Percentiles rank a stretch among this genome's conserved stretches.
Evolutionary conservation across 352 stramenopile genomes (phyloP).

Genomic region (Phytophthora pseudosyringae): DNA sequence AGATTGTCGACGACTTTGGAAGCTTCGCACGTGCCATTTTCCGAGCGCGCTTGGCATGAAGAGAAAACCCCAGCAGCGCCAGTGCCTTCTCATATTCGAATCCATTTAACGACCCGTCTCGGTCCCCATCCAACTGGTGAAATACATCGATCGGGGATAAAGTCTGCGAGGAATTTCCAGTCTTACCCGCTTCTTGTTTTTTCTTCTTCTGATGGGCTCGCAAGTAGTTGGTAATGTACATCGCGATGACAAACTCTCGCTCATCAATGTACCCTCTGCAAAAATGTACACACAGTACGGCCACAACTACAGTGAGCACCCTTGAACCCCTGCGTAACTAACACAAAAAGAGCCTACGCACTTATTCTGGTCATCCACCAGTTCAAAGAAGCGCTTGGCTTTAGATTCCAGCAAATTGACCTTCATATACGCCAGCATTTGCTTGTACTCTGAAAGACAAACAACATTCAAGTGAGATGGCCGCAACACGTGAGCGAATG

Average conservation of each 20-base stretch:
- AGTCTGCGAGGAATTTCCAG: slow-evolving; percentile 6
- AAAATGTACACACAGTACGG: slow-evolving; percentile 2
- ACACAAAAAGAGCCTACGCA: slow-evolving; percentile 24
- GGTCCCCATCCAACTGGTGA: slow-evolving; percentile 63
- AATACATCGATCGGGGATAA: slow-evolving; percentile 68
- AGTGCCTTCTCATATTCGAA: slow-evolving; percentile 78
- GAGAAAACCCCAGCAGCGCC: slow-evolving; percentile 47
- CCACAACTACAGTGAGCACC: not conserved
- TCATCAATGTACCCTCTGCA: slow-evolving; percentile 71
- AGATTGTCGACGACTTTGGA: slow-evolving; percentile 43
- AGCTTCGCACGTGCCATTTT: slow-evolving; percentile 39
- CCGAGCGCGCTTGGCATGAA: slow-evolving; percentile 18
- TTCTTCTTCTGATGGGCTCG: slow-evolving; percentile 30
- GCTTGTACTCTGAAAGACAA: slow-evolving; percentile 63
- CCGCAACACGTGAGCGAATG: not conserved
- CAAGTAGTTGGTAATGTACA: slow-evolving; percentile 82
- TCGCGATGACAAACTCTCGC: slow-evolving; percentile 71
- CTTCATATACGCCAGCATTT: slow-evolving; percentile 77
- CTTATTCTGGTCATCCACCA: slow-evolving; percentile 81
- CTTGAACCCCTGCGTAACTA: not conserved
- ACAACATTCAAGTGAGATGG: slow-evolving; percentile 9
- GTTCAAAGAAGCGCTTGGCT: slow-evolving; percentile 68
- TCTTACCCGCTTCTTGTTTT: slow-evolving; percentile 2
- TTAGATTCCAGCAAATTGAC: slow-evolving; percentile 75
- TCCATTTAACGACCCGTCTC: slow-evolving; percentile 60